Evolutionary conservation across 2,329 filamentous ascomycete genomes (phyloP), one percentile per base, ranked within the genome.

Genomic region (Elsinoe necatrix): DNA sequence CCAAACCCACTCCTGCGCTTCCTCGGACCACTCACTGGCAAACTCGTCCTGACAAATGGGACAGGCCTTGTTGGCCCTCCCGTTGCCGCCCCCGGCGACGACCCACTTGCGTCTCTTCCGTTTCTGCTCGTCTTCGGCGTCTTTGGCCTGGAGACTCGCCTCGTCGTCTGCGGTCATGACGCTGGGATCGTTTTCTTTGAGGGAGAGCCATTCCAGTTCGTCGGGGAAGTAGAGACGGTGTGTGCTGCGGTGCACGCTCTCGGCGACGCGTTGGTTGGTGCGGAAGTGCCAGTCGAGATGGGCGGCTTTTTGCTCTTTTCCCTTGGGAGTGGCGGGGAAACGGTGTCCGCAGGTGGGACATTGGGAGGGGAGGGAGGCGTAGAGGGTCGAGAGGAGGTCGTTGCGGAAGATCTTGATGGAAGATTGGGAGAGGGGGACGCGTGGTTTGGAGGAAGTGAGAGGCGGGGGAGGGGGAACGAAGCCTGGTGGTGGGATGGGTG

Each of bases 231-330:
- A 97, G 70, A 89, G 95, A 31, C 93, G 85, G 67, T 95, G 91
- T 64, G 95, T 87, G 29, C 88, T 90, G 60, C 89, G 82, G 68
- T 89, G 92, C 20, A 62, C 59, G 12, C 87, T 85, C 63, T 97
- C 92, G 2, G 84, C 84, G 72, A 95, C 89, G 45, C 90, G 85
- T 66, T 91, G 87, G 66, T 96, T 92, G 21, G 92, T 91, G 57
- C 86, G 85, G 74, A 98, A 98, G 71, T 98, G 93, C 93, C 93
- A 98, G 72, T 98, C 93, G 77, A 98, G 85, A 68, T 98, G 93
- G 2, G 86, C 83, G 21, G 85, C 88, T 74, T 97, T 97, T 75
- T 87, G 87, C 67, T 85, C 84, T 65, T 83, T 87, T 11, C 92
- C 92, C 61, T 87, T 83, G 11, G 84, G 82, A 50, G 88, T 87